These are phyloP conservation scores for Ensete glaucum DNA, from an alignment of 176 grass and related monocot genomes.

Conservation along the genomic window DNA sequence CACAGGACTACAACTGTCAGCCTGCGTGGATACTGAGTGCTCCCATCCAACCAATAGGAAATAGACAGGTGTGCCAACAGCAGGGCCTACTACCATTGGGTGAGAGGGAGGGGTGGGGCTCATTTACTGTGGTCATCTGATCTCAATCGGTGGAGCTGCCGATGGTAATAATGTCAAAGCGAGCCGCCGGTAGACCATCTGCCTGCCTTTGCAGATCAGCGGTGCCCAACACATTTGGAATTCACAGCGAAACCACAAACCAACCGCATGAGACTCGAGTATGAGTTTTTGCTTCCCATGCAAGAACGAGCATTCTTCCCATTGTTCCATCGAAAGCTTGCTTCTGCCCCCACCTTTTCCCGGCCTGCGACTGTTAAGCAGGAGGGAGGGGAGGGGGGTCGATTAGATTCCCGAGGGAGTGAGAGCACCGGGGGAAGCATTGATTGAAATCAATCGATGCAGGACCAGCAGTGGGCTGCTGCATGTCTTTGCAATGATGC, in stretches of 20 bases:
- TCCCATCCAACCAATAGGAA: neutral
- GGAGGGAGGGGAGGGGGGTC: neutral
- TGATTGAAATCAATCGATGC: neutral
- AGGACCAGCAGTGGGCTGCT: neutral
- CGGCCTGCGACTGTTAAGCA: neutral
- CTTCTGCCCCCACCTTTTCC: neutral
- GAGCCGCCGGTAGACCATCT: neutral
- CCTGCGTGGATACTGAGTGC: neutral
- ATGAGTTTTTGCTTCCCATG: neutral
- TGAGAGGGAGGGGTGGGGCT: neutral
- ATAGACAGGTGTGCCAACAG: neutral
- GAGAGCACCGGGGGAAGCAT: too few species aligned
- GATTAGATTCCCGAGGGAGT: neutral
- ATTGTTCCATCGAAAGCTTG: neutral
- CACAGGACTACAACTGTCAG: neutral
- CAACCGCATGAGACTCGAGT: neutral
- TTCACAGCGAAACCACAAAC: neutral
- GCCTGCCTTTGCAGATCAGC: neutral
- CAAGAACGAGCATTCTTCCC: neutral
- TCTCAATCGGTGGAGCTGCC: neutral
- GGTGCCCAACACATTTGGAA: neutral
- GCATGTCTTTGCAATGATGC: neutral
- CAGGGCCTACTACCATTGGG: neutral
- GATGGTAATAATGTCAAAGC: neutral
- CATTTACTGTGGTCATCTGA: neutral